Percentiles rank a stretch among this genome's conserved stretches.
Conservation (phyloP, 306 rosid species). For the Alnus glutinosa region DNA sequence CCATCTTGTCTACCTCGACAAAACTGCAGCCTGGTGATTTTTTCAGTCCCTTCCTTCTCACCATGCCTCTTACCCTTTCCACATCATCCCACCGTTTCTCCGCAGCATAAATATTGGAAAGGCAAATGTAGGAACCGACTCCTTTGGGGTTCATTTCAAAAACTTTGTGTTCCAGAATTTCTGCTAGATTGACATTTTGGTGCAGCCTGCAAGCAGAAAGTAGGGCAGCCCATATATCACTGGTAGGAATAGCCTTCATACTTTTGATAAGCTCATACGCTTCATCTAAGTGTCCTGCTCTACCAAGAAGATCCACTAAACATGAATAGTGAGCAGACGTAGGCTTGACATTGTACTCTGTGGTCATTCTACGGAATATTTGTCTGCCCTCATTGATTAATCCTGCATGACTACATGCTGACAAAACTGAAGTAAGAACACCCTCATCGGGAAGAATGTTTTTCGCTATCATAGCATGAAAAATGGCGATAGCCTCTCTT, state of each 20-base stretch:
- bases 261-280: slow-evolving; percentile 48
- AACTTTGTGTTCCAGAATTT: slow-evolving; percentile 51
- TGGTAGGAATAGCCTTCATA: slow-evolving; percentile 45
- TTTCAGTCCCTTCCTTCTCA: slow-evolving; percentile 44
- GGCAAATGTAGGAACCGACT: slow-evolving; percentile 60
- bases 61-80: slow-evolving; percentile 48
- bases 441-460: slow-evolving; percentile 55
- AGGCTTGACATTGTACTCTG: slow-evolving; percentile 47
- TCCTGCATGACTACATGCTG: slow-evolving; percentile 74
- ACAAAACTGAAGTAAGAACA: slow-evolving; percentile 53
- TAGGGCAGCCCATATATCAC: slow-evolving; percentile 57
- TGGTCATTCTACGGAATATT: slow-evolving; percentile 43
- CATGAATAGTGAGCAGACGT: slow-evolving; percentile 51
- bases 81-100: slow-evolving; percentile 61
- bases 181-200: slow-evolving; percentile 50
- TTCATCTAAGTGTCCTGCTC: slow-evolving; percentile 59
- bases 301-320: slow-evolving; percentile 63
- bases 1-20: slow-evolving; percentile 54
- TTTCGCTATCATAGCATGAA: slow-evolving; percentile 42
- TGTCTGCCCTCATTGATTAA: slow-evolving; percentile 55
- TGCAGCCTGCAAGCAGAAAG: slow-evolving; percentile 62
- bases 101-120: slow-evolving; percentile 66
- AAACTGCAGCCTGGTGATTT: slow-evolving; percentile 59
- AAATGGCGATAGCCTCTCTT: slow-evolving; percentile 54
- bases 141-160: slow-evolving; percentile 51